Conservation (phyloP, 306 rosid species). For the Quercus agrifolia region DNA sequence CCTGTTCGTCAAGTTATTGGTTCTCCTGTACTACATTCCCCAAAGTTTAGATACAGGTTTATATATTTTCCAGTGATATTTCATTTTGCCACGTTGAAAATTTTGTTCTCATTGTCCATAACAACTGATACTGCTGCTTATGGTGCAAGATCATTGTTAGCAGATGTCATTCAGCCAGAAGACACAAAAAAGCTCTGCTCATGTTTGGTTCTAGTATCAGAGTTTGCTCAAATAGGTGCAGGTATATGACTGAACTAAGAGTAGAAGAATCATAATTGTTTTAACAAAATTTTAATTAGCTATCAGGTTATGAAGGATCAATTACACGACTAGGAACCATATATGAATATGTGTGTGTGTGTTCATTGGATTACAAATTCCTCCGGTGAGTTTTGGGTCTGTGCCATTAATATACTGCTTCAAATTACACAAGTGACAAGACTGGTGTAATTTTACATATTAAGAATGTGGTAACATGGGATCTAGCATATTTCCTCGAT, state of each 20-base stretch:
- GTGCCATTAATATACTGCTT: not conserved
- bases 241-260: slow-evolving; percentile 40
- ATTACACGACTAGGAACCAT: not conserved
- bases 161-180: slow-evolving; percentile 91
- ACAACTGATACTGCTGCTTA: not conserved
- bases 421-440: not conserved
- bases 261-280: not conserved
- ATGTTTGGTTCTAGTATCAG: slow-evolving; percentile 72
- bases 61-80: not conserved
- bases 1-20: slow-evolving; percentile 54
- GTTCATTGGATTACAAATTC: no score
- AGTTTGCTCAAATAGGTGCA: slow-evolving; percentile 69
- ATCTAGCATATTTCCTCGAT: no score
- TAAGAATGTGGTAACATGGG: not conserved
- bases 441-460: not conserved
- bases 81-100: not conserved
- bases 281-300: not conserved
- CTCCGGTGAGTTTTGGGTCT: not conserved
- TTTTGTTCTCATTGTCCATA: slow-evolving; percentile 12
- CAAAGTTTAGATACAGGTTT: slow-evolving; percentile 79
- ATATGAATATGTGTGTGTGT: no score
- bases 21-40: slow-evolving; percentile 59
- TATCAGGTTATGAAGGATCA: not conserved
- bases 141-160: slow-evolving; percentile 72
- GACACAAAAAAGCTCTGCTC: slow-evolving; percentile 92